Conservation (phyloP, 768 basidiomycete genomes). For the Candolleomyces eurysporus region DNA sequence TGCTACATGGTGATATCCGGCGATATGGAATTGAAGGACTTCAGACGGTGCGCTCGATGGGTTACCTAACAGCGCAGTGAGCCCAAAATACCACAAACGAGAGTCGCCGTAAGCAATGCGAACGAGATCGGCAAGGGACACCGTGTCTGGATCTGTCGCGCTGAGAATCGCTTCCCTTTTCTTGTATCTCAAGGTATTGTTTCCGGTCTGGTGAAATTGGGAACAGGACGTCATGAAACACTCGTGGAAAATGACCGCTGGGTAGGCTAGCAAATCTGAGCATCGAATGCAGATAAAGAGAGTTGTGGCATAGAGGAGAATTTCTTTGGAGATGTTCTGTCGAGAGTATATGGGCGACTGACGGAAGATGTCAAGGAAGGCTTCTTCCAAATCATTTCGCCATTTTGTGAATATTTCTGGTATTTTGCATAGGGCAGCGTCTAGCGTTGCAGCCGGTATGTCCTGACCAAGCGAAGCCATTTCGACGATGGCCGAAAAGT, state of each 20-base stretch:
- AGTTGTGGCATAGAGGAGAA: neutral
- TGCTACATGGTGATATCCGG: too few species aligned
- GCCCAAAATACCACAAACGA: too few species aligned
- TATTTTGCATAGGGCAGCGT: neutral
- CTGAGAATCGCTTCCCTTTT: too few species aligned
- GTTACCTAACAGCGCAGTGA: too few species aligned
- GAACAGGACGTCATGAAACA: neutral
- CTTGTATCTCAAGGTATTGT: too few species aligned
- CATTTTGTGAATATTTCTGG: neutral
- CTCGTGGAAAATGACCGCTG: neutral
- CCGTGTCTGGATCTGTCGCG: too few species aligned
- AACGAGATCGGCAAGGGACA: too few species aligned
- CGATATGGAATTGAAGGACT: too few species aligned
- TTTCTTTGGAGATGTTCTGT: neutral
- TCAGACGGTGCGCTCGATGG: too few species aligned
- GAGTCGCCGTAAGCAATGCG: too few species aligned
- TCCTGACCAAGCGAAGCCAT: neutral
- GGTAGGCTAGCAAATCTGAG: neutral
- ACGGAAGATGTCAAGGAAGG: neutral
- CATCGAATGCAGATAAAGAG: neutral
- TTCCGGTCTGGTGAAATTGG: too few species aligned
- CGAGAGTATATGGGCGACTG: neutral
- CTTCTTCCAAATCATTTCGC: neutral
- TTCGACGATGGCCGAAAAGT: neutral
- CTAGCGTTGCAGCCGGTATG: neutral